Conservation (phyloP, 108 stramenopile species). For the Cylindrotheca closterium region DNA sequence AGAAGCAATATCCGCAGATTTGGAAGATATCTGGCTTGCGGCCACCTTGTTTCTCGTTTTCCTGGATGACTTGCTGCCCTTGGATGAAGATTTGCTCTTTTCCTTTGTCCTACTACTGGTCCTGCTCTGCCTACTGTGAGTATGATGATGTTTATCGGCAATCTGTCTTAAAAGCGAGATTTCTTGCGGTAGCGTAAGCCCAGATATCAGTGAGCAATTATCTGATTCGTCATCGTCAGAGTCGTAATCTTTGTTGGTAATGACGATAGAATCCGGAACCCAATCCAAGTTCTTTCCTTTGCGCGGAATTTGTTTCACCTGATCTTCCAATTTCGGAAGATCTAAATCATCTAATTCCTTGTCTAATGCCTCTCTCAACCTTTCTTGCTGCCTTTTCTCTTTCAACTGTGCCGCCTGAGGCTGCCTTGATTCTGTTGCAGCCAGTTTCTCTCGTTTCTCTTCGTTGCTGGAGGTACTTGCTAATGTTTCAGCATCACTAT, state of each 20-base stretch:
- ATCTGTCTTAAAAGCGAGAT: not conserved
- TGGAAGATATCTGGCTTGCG: not conserved
- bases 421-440: no score
- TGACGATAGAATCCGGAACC: not conserved
- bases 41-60: not conserved
- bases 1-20: no score
- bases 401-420: no score
- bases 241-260: not conserved
- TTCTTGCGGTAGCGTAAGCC: not conserved
- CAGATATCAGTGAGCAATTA: not conserved
- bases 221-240: not conserved
- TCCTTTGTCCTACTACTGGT: no score
- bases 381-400: not conserved
- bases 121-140: not conserved
- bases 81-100: not conserved
- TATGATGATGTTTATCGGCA: not conserved
- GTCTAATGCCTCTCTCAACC: not conserved
- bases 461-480: no score
- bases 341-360: not conserved
- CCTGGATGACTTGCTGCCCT: not conserved
- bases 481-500: no score
- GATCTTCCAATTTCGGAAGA: not conserved
- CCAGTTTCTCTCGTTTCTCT: no score
- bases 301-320: not conserved
- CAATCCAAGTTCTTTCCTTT: not conserved